Base-by-base conservation (phyloP, 441 rosid species). In the Mallotus repandus region DNA sequence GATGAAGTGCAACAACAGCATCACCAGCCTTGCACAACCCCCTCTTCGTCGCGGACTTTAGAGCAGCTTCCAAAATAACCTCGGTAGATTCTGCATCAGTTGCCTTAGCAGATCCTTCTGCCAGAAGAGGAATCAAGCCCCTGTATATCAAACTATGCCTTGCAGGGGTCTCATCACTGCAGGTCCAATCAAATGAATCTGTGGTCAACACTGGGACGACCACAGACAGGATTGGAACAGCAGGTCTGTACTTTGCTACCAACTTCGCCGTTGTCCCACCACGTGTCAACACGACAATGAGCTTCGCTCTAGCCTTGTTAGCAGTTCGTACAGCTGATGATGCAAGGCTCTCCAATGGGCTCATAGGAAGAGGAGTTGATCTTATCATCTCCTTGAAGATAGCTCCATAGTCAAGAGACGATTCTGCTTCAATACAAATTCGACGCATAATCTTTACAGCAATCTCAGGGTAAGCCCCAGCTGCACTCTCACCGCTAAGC, bases 401-500 rank as follows among this genome's bases (percentile, higher is more conserved):
- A 14, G 96, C 87, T 22, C 81, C 85, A 55, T 94, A 94, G 77
- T 94, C 97, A 3, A 94, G 96, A 4, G 98, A 91, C 53, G 92
- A 87, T 75, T 94, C 96, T 3, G 98, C 98, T 81, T 94, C 98
- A 0, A 89, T 80, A 77, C 98, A 90, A 76, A 94, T 94, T 73
- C 84, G 84, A 29, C 92, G 93, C 98, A 94, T 94, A 63, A 85
- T 90, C 84, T 90, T 90, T 72, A 94, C 98, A 22, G 98, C 97
- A 59, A 94, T 76, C 75, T 91, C 97, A 0, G 97, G 98, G 69
- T 91, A 94, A 62, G 91, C 86, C 72, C 98, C 96, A 4, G 98
- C 98, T 0, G 97, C 97, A 71, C 96, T 93, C 90, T 93, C 98
- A 2, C 98, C 97, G 10, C 96, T 91, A 46, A 91, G 98, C 98